A percentile compares a stretch with the other conserved stretches of the same genome.
Evolutionary conservation across 306 rosid species (phyloP).

Genomic region (Neltuma alba): DNA sequence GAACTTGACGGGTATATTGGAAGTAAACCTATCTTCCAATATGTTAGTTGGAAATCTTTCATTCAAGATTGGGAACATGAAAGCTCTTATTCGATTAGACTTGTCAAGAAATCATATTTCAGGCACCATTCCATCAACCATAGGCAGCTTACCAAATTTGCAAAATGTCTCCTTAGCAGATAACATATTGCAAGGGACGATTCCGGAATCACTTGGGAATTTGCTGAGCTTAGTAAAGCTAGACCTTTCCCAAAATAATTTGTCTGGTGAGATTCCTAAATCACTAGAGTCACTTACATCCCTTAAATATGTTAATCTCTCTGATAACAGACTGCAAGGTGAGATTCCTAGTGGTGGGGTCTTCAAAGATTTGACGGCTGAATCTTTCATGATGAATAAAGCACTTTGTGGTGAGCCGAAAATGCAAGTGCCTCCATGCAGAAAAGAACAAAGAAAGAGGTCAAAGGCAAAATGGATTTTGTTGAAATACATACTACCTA

Average conservation of each 20-base stretch:
- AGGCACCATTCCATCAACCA: neutral
- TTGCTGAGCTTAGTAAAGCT: neutral
- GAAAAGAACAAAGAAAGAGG: neutral
- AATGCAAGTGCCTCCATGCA: neutral
- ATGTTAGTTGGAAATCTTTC: constrained; percentile 22
- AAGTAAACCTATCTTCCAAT: constrained; percentile 29
- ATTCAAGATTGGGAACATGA: constrained; percentile 13
- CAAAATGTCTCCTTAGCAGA: neutral
- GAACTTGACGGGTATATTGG: neutral
- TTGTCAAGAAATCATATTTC: constrained; percentile 10
- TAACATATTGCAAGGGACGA: neutral
- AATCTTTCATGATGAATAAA: neutral
- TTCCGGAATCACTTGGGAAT: neutral
- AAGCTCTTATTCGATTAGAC: constrained; percentile 2
- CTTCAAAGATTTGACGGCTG: neutral
- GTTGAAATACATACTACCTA: neutral
- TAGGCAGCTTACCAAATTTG: constrained; percentile 5
- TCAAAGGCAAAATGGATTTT: neutral
- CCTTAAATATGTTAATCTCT: neutral
- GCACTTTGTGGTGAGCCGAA: neutral
- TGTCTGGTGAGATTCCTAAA: neutral
- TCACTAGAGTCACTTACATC: neutral
- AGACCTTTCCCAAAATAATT: neutral
- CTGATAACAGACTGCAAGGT: neutral
- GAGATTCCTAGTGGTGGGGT: neutral